phyloP scores from a whole-genome alignment of 345 rosid species.

The Euclidium syriacum region DNA sequence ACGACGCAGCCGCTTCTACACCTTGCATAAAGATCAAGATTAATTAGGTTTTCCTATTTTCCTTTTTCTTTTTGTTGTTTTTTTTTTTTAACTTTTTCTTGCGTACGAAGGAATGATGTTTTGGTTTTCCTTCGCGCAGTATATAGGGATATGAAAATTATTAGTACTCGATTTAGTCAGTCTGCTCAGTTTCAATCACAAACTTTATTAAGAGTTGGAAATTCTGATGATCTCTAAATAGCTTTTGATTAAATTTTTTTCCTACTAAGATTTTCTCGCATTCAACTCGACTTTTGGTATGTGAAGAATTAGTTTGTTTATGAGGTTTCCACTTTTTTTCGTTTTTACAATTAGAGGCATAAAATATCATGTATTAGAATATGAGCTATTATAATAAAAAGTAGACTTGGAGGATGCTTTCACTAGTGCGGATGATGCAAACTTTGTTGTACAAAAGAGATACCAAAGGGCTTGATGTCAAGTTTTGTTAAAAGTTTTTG shows the following conservation, averaged over 20 bases:
- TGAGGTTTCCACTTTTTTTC: neutral
- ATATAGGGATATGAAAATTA: neutral
- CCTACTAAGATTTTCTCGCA: neutral
- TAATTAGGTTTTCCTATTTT: neutral
- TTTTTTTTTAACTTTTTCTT: neutral
- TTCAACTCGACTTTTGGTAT: neutral
- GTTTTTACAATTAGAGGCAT: neutral
- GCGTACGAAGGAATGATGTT: conserved; percentile 4
- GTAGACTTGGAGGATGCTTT: neutral
- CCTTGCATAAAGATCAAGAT: conserved; percentile 42
- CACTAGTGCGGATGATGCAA: neutral
- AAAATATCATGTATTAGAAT: too few relatives aligned
- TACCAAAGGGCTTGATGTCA: too few relatives aligned
- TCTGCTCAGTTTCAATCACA: neutral
- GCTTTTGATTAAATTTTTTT: neutral
- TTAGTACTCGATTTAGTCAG: neutral
- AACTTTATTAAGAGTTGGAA: neutral
- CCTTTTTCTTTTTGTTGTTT: too few relatives aligned
- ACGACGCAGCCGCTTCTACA: conserved; percentile 61
- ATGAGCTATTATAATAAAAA: too few relatives aligned
- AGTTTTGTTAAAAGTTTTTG: too few relatives aligned
- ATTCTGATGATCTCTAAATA: neutral
- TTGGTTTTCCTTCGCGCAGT: conserved; percentile 8
- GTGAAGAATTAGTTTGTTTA: neutral
- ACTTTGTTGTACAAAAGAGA: neutral